Evolutionary conservation across 345 rosid genomes (phyloP).

Genomic region (Eucalyptus polybractea): DNA sequence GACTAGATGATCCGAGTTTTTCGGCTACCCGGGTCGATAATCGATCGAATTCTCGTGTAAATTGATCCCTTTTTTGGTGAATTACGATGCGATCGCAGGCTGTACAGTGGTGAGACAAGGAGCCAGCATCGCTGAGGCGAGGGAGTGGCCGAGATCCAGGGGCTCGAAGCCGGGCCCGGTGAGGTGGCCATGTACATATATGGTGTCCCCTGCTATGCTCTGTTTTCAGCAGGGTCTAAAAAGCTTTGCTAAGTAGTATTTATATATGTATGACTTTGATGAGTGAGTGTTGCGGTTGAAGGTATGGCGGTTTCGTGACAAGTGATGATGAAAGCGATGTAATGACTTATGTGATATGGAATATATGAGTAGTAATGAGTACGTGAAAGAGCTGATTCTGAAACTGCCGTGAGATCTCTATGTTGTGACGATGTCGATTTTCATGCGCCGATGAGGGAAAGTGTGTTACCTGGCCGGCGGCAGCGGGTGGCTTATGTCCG

Average conservation of each 20-base stretch:
- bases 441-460: too few relatives aligned
- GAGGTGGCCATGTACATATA: not conserved
- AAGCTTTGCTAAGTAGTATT: not conserved
- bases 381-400: not conserved
- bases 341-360: not conserved
- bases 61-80: not conserved
- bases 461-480: too few relatives aligned
- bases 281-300: not conserved
- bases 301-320: not conserved
- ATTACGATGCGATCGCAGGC: constrained; percentile 25
- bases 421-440: too few relatives aligned
- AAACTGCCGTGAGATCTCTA: not conserved
- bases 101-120: constrained; percentile 81
- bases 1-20: not conserved
- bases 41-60: not conserved
- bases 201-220: not conserved
- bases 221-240: not conserved
- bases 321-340: not conserved
- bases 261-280: not conserved
- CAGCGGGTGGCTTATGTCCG: not conserved
- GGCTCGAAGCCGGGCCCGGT: not conserved
- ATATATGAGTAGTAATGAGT: not conserved
- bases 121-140: constrained; percentile 52
- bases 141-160: not conserved
- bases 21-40: not conserved